These are phyloP conservation scores for Saturnispora dispora DNA, from an alignment of 805 yeast species.

Conservation along the genomic window DNA sequence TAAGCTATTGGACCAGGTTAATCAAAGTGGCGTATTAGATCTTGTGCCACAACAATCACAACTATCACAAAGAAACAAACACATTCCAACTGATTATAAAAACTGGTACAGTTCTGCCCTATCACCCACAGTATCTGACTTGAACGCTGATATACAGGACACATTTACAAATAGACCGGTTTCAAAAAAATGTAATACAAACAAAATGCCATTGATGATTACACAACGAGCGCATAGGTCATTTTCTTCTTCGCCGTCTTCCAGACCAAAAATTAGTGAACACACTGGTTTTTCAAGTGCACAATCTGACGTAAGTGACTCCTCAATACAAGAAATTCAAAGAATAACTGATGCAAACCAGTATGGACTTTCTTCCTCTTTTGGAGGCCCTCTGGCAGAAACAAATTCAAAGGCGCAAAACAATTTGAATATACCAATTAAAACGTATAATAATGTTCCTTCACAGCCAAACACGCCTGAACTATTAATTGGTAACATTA, in stretches of 20 bases:
- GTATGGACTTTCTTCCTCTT: background rate
- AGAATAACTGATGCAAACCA: background rate
- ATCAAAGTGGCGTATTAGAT: conserved; percentile 5
- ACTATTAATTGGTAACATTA: conserved; percentile 32
- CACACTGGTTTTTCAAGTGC: conserved; percentile 1
- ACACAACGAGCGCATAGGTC: conserved; percentile 21
- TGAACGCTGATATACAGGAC: background rate
- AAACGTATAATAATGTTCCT: background rate
- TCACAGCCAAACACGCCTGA: conserved; percentile 13
- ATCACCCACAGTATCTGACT: conserved; percentile 8
- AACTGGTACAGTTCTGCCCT: background rate
- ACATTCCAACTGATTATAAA: background rate
- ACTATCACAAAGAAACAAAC: background rate
- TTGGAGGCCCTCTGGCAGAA: background rate
- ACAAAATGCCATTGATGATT: conserved; percentile 20
- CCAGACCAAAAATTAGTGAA: background rate
- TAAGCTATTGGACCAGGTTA: conserved; percentile 23
- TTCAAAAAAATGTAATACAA: background rate
- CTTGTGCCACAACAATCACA: conserved; percentile 1
- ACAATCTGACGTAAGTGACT: conserved; percentile 6
- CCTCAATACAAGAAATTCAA: conserved; percentile 3
- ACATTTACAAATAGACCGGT: background rate
- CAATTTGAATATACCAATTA: conserved; percentile 3
- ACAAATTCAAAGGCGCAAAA: background rate
- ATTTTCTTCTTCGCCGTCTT: conserved; percentile 5